phyloP scores from a whole-genome alignment of 2,329 filamentous ascomycete species.

The Arthroderma sp. region DNA sequence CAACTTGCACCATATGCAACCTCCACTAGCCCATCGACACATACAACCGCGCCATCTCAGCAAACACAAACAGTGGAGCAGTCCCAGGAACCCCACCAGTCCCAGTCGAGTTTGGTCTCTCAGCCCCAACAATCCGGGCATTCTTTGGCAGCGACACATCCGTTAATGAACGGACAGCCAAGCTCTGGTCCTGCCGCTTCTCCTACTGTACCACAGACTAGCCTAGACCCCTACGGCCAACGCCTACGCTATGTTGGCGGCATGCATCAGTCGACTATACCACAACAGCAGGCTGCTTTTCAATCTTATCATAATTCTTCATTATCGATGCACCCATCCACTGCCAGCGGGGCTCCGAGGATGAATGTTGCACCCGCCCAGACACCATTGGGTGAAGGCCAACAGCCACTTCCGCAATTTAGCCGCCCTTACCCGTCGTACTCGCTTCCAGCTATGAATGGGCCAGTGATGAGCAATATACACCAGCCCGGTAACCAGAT shows the following conservation, averaged over 20 bases:
- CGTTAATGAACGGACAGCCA: conserved; percentile 38
- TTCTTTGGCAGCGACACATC: conserved; percentile 22
- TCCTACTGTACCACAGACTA: conserved; percentile 39
- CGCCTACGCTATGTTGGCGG: conserved; percentile 34
- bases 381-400: conserved; percentile 24
- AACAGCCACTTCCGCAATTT: conserved; percentile 23
- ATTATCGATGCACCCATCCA: conserved; percentile 28
- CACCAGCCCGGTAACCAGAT: conserved; percentile 60
- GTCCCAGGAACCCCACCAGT: conserved; percentile 15
- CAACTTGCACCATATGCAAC: conserved; percentile 48
- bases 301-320: conserved; percentile 19
- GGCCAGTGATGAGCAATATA: conserved; percentile 65
- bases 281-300: conserved; percentile 36
- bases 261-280: conserved; percentile 33
- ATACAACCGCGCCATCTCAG: conserved; percentile 16
- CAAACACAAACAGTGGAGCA: conserved; percentile 11
- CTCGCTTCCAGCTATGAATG: conserved; percentile 48
- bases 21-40: conserved; percentile 43
- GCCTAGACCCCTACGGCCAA: conserved; percentile 46
- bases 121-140: conserved; percentile 12
- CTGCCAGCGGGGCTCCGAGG: conserved; percentile 28
- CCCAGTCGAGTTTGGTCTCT: not conserved
- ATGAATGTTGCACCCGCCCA: conserved; percentile 45
- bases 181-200: conserved; percentile 12
- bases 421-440: conserved; percentile 38